Conservation (phyloP, 768 basidiomycete species). For the Amanita rubescens region DNA sequence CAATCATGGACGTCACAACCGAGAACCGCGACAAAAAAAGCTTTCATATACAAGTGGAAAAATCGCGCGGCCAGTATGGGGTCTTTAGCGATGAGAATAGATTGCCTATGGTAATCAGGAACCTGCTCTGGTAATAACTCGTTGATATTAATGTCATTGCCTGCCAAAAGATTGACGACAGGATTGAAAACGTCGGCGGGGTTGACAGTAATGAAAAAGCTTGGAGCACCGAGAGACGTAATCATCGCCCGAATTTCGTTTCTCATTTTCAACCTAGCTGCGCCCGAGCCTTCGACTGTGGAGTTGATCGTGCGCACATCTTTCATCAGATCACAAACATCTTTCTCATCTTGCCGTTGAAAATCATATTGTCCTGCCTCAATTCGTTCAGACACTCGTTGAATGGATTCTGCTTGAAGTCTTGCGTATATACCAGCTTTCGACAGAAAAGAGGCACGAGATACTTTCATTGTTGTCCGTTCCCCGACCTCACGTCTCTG, state of each 20-base stretch:
- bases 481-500: too few relatives aligned
- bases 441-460: too few relatives aligned
- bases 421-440: too few relatives aligned
- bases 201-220: constrained; percentile 37
- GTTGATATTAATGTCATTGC: constrained; percentile 29
- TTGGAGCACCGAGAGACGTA: constrained; percentile 27
- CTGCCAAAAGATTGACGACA: constrained; percentile 30
- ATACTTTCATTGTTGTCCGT: too few relatives aligned
- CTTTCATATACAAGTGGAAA: constrained; percentile 33
- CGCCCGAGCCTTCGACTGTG: not conserved
- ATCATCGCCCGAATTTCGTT: constrained; percentile 17
- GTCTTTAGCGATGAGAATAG: constrained; percentile 29
- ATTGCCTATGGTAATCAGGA: constrained; percentile 24
- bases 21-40: constrained; percentile 25
- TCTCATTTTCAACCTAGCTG: not conserved
- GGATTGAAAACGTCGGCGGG: too few relatives aligned
- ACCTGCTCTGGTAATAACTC: too few relatives aligned
- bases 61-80: constrained; percentile 32
- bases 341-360: too few relatives aligned
- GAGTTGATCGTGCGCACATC: constrained; percentile 10
- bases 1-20: too few relatives aligned
- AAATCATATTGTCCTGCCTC: too few relatives aligned
- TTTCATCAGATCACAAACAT: too few relatives aligned
- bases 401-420: too few relatives aligned
- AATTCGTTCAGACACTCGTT: too few relatives aligned